phyloP scores from a whole-genome alignment of 805 yeast genomes.

The Yarrowia divulgata region DNA sequence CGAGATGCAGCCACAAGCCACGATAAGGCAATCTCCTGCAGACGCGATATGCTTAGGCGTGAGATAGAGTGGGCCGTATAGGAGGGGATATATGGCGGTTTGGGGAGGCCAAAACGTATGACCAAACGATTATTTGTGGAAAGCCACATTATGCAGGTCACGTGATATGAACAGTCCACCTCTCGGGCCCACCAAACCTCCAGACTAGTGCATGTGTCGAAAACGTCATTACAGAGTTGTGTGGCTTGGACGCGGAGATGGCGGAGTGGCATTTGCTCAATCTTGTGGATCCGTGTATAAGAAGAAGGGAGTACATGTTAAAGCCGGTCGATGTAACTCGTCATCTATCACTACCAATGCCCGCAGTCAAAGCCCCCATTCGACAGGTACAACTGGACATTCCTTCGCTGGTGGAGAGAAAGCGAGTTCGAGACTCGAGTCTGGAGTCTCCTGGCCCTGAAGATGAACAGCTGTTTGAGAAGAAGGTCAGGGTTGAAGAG shows the following conservation, averaged over 20 bases:
- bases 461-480: conserved; percentile 21
- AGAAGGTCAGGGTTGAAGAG: neutral
- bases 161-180: neutral
- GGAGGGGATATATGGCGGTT: neutral
- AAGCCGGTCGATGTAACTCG: too few relatives aligned
- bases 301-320: neutral
- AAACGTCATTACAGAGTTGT: conserved; percentile 31
- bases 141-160: neutral
- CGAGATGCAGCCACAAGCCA: conserved; percentile 40
- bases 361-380: conserved; percentile 9
- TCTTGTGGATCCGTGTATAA: neutral
- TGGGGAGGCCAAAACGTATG: too few relatives aligned
- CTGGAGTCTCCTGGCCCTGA: neutral
- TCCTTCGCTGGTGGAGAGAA: conserved; percentile 6
- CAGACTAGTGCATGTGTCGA: neutral
- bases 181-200: too few relatives aligned
- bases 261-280: conserved; percentile 10
- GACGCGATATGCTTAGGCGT: neutral
- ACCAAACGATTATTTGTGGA: too few relatives aligned
- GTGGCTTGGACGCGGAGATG: conserved; percentile 38
- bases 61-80: neutral
- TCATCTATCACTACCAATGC: neutral
- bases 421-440: neutral
- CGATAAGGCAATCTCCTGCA: conserved; percentile 31
- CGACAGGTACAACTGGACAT: conserved; percentile 14